phyloP scores from a whole-genome alignment of 2,329 filamentous ascomycete genomes.

The Fusarium sterilihyphosum region DNA sequence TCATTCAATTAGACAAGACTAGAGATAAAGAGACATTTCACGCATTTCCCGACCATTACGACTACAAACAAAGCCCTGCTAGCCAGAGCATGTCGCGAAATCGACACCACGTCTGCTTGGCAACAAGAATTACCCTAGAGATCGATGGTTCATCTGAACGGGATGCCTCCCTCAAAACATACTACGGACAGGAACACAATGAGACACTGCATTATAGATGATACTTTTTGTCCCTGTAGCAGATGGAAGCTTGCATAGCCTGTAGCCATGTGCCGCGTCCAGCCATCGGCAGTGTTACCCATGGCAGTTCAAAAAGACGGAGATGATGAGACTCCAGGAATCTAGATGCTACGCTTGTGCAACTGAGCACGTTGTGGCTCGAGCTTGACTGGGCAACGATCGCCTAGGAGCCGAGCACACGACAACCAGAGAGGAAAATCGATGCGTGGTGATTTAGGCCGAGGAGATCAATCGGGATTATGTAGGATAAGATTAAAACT shows the following conservation, averaged over 20 bases:
- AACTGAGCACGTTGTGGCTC: slow-evolving; percentile 29
- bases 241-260: slow-evolving; percentile 25
- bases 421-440: slow-evolving; percentile 6
- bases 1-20: background rate
- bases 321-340: slow-evolving; percentile 17
- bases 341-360: slow-evolving; percentile 36
- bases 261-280: slow-evolving; percentile 22
- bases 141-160: background rate
- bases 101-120: background rate
- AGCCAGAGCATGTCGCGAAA: background rate
- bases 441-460: slow-evolving; percentile 10
- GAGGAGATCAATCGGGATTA: background rate
- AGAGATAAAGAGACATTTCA: background rate
- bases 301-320: slow-evolving; percentile 23
- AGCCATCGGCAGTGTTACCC: slow-evolving; percentile 26
- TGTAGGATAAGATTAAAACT: background rate
- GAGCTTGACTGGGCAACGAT: slow-evolving; percentile 29
- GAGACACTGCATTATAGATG: background rate
- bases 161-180: background rate
- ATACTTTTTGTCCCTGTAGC: background rate
- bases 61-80: background rate
- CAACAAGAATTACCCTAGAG: slow-evolving; percentile 17
- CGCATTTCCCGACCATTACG: background rate
- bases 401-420: slow-evolving; percentile 14
- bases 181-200: background rate